Conservation (phyloP, 208 protist species). For the Entamoeba invadens region DNA sequence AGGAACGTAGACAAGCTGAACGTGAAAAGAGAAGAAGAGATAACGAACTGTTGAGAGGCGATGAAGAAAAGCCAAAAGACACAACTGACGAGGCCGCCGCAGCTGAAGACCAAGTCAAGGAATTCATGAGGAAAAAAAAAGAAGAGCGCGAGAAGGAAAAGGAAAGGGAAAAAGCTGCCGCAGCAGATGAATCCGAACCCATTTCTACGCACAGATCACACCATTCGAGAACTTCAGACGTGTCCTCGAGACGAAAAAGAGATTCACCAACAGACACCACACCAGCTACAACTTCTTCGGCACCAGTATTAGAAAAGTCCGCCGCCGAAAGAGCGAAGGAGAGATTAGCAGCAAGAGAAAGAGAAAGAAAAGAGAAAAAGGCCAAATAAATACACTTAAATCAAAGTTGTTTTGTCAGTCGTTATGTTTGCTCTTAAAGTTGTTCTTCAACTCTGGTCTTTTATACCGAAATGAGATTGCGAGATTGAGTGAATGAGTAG, state of each 20-base stretch:
- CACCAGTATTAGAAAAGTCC: background rate
- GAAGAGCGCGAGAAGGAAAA: background rate
- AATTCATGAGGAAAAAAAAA: background rate
- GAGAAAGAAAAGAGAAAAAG: background rate
- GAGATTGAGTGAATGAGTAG: background rate
- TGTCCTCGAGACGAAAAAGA: background rate
- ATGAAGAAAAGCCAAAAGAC: background rate
- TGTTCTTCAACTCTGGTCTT: background rate
- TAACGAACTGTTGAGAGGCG: background rate
- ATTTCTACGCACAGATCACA: background rate
- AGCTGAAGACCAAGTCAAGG: background rate
- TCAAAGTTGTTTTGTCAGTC: too few species aligned
- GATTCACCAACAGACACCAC: background rate
- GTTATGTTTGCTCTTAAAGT: background rate
- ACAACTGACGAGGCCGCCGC: background rate
- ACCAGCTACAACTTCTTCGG: background rate
- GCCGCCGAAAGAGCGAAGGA: background rate
- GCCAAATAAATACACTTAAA: too few species aligned
- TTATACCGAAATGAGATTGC: background rate
- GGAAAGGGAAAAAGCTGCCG: background rate
- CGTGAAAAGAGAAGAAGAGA: background rate
- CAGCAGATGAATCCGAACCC: background rate
- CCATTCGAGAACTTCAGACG: background rate
- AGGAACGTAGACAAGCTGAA: background rate
- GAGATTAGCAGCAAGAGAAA: background rate